These are phyloP conservation scores for Auricularia sp. DNA, from an alignment of 768 basidiomycete genomes.

Conservation along the genomic window DNA sequence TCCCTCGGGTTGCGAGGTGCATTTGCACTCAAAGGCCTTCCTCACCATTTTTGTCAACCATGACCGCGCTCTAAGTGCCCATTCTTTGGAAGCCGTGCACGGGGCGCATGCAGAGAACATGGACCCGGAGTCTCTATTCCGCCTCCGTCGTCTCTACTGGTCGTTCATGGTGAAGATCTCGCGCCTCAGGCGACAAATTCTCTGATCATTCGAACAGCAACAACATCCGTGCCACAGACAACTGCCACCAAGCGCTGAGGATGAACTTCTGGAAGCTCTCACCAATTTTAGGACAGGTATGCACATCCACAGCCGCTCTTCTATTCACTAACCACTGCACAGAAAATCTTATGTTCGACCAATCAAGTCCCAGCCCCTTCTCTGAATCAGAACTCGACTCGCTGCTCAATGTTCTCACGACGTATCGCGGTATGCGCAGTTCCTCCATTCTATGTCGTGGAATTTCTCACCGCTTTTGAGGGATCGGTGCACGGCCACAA, in stretches of 20 bases:
- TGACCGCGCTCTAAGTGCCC: constrained; percentile 36
- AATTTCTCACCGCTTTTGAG: not conserved
- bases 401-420: constrained; percentile 29
- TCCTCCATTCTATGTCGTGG: not conserved
- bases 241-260: constrained; percentile 31
- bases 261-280: constrained; percentile 40
- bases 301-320: constrained; percentile 12
- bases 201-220: constrained; percentile 13
- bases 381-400: constrained; percentile 47
- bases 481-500: not conserved
- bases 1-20: constrained; percentile 36
- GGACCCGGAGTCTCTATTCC: constrained; percentile 26
- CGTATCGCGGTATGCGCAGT: constrained; percentile 5
- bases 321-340: constrained; percentile 18
- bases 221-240: constrained; percentile 38
- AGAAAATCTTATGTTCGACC: constrained; percentile 40
- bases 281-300: constrained; percentile 21
- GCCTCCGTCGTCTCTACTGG: constrained; percentile 42
- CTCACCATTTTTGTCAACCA: constrained; percentile 39
- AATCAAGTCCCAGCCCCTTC: constrained; percentile 39
- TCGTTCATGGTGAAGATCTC: constrained; percentile 26
- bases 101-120: constrained; percentile 1
- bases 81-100: constrained; percentile 19
- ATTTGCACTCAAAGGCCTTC: constrained; percentile 23
- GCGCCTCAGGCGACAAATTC: not conserved